Conservation (phyloP, 2,329 filamentous ascomycete species). For the Hypoxylon rubiginosum region DNA sequence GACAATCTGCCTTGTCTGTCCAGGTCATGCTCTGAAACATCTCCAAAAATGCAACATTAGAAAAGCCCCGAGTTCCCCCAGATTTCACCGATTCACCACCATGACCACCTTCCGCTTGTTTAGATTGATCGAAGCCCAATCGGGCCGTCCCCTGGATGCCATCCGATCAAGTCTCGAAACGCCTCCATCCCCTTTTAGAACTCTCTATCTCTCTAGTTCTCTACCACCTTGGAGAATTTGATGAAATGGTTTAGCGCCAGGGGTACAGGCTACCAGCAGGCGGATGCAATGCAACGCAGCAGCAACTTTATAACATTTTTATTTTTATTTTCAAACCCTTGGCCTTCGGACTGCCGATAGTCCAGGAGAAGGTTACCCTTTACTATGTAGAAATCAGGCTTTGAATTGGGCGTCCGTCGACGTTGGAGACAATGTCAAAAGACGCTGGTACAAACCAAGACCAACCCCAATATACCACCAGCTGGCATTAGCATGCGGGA, state of each 20-base stretch:
- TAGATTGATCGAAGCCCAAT: slow-evolving; percentile 41
- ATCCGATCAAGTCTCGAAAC: slow-evolving; percentile 11
- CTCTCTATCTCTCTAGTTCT: slow-evolving; percentile 5
- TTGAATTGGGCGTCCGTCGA: slow-evolving; percentile 15
- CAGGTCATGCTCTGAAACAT: slow-evolving; percentile 43
- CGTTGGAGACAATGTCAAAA: neutral
- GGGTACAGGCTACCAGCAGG: slow-evolving; percentile 19
- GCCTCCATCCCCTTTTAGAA: neutral
- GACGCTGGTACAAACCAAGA: neutral
- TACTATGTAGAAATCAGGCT: neutral
- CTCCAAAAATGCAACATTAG: slow-evolving; percentile 32
- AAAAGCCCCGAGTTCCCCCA: slow-evolving; percentile 41
- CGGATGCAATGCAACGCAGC: slow-evolving; percentile 38
- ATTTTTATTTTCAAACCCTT: too few species aligned
- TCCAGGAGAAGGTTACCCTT: neutral
- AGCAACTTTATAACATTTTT: slow-evolving; percentile 27
- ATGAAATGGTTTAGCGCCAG: slow-evolving; percentile 39
- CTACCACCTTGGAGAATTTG: slow-evolving; percentile 20
- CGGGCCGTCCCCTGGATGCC: slow-evolving; percentile 40
- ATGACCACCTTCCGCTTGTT: slow-evolving; percentile 31
- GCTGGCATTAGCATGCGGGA: slow-evolving; percentile 8
- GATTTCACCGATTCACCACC: slow-evolving; percentile 36
- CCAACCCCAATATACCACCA: neutral
- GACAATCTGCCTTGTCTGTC: slow-evolving; percentile 14
- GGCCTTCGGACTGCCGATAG: neutral